Evolutionary conservation across 164 flowering plant species (phyloP).

Genomic region (Kingdonia uniflora): DNA sequence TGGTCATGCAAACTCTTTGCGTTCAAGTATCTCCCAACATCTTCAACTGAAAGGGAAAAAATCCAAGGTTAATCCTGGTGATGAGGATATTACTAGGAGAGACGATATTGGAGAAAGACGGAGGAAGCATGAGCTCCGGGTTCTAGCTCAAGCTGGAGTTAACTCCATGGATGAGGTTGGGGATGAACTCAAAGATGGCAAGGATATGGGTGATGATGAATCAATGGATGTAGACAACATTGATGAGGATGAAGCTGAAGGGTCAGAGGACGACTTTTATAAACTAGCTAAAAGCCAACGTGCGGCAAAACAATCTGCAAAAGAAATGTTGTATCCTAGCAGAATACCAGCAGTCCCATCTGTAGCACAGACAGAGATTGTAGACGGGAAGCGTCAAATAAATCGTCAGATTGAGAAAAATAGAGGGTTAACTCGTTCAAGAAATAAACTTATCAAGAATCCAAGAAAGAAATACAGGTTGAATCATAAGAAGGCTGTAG

Average conservation of each 20-base stretch:
- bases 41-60: conserved; percentile 32
- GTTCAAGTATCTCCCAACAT: conserved; percentile 31
- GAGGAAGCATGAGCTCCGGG: conserved; percentile 67
- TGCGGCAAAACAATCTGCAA: conserved; percentile 50
- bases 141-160: conserved; percentile 62
- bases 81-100: conserved; percentile 78
- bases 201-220: conserved; percentile 18
- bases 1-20: conserved; percentile 20
- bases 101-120: conserved; percentile 95
- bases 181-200: conserved; percentile 16
- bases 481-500: conserved; percentile 48
- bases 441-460: conserved; percentile 66
- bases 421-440: conserved; percentile 73
- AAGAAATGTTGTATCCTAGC: conserved; percentile 47
- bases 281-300: conserved; percentile 40
- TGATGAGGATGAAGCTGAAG: conserved; percentile 14
- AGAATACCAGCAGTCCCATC: conserved; percentile 32
- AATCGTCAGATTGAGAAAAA: conserved; percentile 83
- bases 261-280: conserved; percentile 67
- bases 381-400: conserved; percentile 76
- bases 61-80: conserved; percentile 82
- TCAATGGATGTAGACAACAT: conserved; percentile 22
- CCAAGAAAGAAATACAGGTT: conserved; percentile 91
- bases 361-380: conserved; percentile 35
- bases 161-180: conserved; percentile 29